These are phyloP conservation scores for Cucurbitaria berberidis DNA, from an alignment of 2,329 filamentous ascomycete genomes.

Conservation along the genomic window DNA sequence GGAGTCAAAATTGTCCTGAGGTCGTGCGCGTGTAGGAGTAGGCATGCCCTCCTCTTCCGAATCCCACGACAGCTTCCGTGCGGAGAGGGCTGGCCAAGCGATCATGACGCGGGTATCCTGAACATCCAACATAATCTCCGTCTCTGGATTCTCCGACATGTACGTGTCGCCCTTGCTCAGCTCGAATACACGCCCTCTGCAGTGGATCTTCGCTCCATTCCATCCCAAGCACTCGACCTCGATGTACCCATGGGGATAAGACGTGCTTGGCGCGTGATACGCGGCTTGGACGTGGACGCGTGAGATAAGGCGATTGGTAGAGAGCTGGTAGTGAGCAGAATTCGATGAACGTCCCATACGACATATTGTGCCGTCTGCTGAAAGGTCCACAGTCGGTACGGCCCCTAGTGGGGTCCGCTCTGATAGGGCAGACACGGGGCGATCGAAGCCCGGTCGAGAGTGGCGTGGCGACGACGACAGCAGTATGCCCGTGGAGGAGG, in stretches of 20 bases:
- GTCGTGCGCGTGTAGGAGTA: conserved; percentile 41
- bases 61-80: conserved; percentile 52
- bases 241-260: conserved; percentile 75
- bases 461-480: conserved; percentile 74
- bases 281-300: conserved; percentile 89
- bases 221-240: conserved; percentile 92
- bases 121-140: conserved; percentile 93
- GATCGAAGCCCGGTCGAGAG: conserved; percentile 60
- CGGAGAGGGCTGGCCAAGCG: conserved; percentile 79
- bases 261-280: conserved; percentile 73
- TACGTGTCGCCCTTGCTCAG: conserved; percentile 88
- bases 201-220: conserved; percentile 95
- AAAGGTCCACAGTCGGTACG: conserved; percentile 82
- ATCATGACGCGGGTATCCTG: conserved; percentile 90
- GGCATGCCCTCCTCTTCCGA: conserved; percentile 65
- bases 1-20: conserved; percentile 58
- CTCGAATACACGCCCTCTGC: conserved; percentile 85
- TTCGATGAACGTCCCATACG: conserved; percentile 93
- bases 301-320: conserved; percentile 89
- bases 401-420: conserved; percentile 84
- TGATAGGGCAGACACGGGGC: conserved; percentile 65
- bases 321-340: conserved; percentile 93
- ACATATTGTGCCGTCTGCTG: conserved; percentile 78
- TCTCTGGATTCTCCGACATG: conserved; percentile 83
- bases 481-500: conserved; percentile 89